Evolutionary conservation across 495 filamentous ascomycete species (phyloP).

Genomic region (Aspergillus sclerotiicarbonarius): DNA sequence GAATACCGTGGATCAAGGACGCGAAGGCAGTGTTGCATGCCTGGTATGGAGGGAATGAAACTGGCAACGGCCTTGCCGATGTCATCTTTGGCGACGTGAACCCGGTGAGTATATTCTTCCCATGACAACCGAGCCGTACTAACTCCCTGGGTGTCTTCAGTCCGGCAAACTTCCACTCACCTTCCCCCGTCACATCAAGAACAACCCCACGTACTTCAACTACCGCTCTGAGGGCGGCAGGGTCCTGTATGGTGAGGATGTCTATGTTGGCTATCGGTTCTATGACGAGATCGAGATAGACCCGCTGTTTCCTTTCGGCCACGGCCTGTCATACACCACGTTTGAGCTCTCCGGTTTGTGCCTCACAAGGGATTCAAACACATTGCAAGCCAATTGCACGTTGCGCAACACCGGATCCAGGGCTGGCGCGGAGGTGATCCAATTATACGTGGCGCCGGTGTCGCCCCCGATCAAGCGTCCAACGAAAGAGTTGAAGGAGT

Average conservation of each 20-base stretch:
- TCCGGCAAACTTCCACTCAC: constrained; percentile 56
- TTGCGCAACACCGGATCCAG: constrained; percentile 10
- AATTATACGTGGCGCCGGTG: constrained; percentile 16
- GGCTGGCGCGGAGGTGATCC: constrained; percentile 17
- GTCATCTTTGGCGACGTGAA: constrained; percentile 48
- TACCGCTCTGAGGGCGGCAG: constrained; percentile 69
- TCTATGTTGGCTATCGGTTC: constrained; percentile 78
- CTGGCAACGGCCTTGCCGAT: constrained; percentile 55
- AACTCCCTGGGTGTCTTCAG: constrained; percentile 3
- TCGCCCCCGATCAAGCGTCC: constrained; percentile 15
- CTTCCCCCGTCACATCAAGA: constrained; percentile 59
- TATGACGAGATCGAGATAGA: constrained; percentile 63
- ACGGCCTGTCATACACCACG: constrained; percentile 76
- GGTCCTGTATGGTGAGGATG: constrained; percentile 70
- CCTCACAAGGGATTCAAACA: constrained; percentile 19
- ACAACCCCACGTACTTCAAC: constrained; percentile 70
- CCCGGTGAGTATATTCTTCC: constrained; percentile 23
- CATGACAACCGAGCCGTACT: not conserved
- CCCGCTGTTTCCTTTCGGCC: constrained; percentile 73
- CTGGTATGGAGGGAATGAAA: constrained; percentile 63
- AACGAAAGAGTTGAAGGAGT: constrained; percentile 24
- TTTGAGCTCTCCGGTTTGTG: constrained; percentile 64
- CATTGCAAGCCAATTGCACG: not conserved
- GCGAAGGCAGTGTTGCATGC: constrained; percentile 66
- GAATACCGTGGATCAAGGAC: constrained; percentile 72